Evolutionary conservation across 2,329 filamentous ascomycete species (phyloP).

Genomic region (Fusarium nanum): DNA sequence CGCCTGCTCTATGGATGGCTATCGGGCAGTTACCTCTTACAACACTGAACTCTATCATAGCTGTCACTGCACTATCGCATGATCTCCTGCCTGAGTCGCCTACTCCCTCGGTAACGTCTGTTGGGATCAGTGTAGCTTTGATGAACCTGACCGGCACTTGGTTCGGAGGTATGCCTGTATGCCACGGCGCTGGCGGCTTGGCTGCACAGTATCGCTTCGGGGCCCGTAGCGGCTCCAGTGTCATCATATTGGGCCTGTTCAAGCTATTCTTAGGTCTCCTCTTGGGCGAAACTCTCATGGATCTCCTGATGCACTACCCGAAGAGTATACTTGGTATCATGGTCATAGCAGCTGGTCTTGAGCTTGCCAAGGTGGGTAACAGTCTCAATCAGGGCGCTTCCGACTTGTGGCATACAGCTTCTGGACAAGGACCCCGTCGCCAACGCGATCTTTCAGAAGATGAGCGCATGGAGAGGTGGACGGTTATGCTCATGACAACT

Average conservation of each 20-base stretch:
- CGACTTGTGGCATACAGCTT: constrained; percentile 66
- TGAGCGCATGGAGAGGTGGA: constrained; percentile 82
- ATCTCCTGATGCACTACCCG: constrained; percentile 78
- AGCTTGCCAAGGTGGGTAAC: constrained; percentile 86
- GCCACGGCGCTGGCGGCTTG: constrained; percentile 90
- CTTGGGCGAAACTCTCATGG: constrained; percentile 79
- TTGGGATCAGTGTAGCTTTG: constrained; percentile 82
- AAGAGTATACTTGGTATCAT: constrained; percentile 83
- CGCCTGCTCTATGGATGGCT: constrained; percentile 66
- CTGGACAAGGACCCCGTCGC: constrained; percentile 56
- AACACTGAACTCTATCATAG: constrained; percentile 91
- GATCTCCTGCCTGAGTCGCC: constrained; percentile 79
- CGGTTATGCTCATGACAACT: constrained; percentile 89
- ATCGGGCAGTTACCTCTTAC: constrained; percentile 91
- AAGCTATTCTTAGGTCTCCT: constrained; percentile 82
- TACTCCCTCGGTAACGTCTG: constrained; percentile 76
- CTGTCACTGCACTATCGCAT: constrained; percentile 80
- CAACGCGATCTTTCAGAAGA: constrained; percentile 69
- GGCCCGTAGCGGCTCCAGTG: constrained; percentile 84
- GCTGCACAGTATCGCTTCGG: constrained; percentile 94
- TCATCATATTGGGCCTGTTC: constrained; percentile 80
- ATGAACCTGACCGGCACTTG: constrained; percentile 91
- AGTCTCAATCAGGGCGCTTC: constrained; percentile 79
- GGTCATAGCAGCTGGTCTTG: constrained; percentile 89
- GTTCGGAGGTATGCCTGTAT: constrained; percentile 96